These are phyloP conservation scores for Tylopilus balloui DNA, from an alignment of 768 basidiomycete genomes.

Conservation along the genomic window DNA sequence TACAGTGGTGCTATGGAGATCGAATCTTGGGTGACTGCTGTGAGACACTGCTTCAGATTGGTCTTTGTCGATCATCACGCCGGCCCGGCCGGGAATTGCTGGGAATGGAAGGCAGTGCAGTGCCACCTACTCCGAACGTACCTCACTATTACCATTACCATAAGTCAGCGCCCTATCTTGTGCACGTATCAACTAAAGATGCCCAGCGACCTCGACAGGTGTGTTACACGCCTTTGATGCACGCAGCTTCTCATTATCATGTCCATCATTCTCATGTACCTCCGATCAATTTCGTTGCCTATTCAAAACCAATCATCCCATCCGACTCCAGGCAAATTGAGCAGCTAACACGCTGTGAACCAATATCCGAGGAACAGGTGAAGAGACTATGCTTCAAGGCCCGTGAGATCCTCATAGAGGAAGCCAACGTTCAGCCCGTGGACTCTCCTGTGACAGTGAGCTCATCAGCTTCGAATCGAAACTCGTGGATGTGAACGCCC, in stretches of 20 bases:
- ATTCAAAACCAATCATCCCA: slow-evolving; percentile 15
- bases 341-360: slow-evolving; percentile 89
- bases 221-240: slow-evolving; percentile 33
- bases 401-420: slow-evolving; percentile 93
- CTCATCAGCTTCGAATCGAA: slow-evolving; percentile 11
- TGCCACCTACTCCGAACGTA: slow-evolving; percentile 19
- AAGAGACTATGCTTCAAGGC: slow-evolving; percentile 95
- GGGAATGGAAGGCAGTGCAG: slow-evolving; percentile 22
- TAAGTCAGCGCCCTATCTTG: slow-evolving; percentile 31
- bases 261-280: slow-evolving; percentile 20
- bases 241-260: slow-evolving; percentile 21
- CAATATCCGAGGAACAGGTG: slow-evolving; percentile 93
- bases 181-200: slow-evolving; percentile 28
- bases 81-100: slow-evolving; percentile 1
- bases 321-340: slow-evolving; percentile 75
- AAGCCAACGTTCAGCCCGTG: slow-evolving; percentile 94
- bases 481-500: slow-evolving; percentile 1
- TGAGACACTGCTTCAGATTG: slow-evolving; percentile 1
- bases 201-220: slow-evolving; percentile 59
- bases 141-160: slow-evolving; percentile 22
- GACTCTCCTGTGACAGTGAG: slow-evolving; percentile 93
- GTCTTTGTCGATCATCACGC: slow-evolving; percentile 22
- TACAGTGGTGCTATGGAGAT: slow-evolving; percentile 16
- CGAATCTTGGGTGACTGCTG: slow-evolving; percentile 5
- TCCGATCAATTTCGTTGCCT: slow-evolving; percentile 24